These are phyloP conservation scores for Piper betle DNA, from an alignment of 164 flowering plant genomes.

Conservation along the genomic window DNA sequence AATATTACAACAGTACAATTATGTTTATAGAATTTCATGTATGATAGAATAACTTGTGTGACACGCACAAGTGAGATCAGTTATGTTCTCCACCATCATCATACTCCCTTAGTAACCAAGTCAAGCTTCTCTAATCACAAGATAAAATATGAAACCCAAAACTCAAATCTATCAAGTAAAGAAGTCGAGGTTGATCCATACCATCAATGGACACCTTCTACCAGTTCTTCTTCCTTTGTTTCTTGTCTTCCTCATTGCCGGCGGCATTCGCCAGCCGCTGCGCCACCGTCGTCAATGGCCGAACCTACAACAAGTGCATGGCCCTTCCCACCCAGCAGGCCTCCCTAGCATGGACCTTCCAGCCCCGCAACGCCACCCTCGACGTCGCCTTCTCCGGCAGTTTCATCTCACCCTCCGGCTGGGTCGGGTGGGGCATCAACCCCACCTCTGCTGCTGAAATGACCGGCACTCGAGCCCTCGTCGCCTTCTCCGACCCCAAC, in stretches of 20 bases:
- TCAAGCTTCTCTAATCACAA: no score
- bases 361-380: constrained; percentile 57
- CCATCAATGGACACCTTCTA: background rate
- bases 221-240: constrained; percentile 11
- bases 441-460: constrained; percentile 57
- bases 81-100: no score
- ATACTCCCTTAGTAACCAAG: no score
- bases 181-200: background rate
- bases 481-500: constrained; percentile 81
- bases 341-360: constrained; percentile 81
- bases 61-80: no score
- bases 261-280: constrained; percentile 37
- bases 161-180: no score
- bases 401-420: constrained; percentile 92
- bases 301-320: constrained; percentile 62
- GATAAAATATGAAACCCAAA: no score
- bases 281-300: constrained; percentile 29
- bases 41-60: no score
- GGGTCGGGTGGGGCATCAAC: constrained; percentile 94
- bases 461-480: constrained; percentile 69
- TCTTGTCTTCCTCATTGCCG: constrained; percentile 8
- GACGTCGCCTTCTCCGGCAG: constrained; percentile 69
- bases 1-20: no score
- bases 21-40: no score
- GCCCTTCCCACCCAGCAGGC: constrained; percentile 75